Percentiles rank a stretch among this genome's conserved stretches.
Evolutionary conservation across 768 basidiomycete genomes (phyloP).

Genomic region (Calocybe gangraenosa): DNA sequence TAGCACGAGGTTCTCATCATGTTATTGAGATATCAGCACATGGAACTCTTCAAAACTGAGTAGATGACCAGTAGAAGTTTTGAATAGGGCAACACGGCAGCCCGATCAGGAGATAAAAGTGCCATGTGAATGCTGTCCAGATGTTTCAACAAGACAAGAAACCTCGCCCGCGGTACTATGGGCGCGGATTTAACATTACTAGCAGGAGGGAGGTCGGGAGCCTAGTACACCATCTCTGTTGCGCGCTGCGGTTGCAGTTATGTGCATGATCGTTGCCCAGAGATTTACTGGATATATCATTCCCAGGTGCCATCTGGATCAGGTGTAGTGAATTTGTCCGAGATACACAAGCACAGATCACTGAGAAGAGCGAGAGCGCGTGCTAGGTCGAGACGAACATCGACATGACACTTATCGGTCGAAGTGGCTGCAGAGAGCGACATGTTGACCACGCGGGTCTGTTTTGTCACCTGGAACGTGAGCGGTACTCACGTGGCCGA

Average conservation of each 20-base stretch:
- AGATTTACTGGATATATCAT: neutral
- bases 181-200: no score
- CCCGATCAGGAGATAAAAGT: constrained; percentile 8
- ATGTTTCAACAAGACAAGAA: neutral
- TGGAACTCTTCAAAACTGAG: constrained; percentile 9
- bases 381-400: constrained; percentile 5
- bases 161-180: neutral
- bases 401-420: constrained; percentile 8
- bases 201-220: no score
- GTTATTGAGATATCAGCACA: constrained; percentile 12
- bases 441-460: constrained; percentile 9
- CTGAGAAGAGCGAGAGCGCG: constrained; percentile 3
- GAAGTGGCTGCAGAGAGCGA: constrained; percentile 1
- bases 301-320: neutral
- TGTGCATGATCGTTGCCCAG: no score
- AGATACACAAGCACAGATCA: constrained; percentile 1
- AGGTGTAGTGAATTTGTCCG: neutral
- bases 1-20: constrained; percentile 13
- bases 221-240: no score
- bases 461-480: no score
- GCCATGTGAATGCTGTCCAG: constrained; percentile 13
- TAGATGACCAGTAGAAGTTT: neutral
- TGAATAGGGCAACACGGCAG: neutral
- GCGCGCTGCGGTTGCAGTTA: no score
- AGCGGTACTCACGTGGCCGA: no score